Evolutionary conservation across 2,329 filamentous ascomycete species (phyloP), one percentile per base, ranked within the genome.

Genomic region (Pseudopyrenochaeta lycopersici): DNA sequence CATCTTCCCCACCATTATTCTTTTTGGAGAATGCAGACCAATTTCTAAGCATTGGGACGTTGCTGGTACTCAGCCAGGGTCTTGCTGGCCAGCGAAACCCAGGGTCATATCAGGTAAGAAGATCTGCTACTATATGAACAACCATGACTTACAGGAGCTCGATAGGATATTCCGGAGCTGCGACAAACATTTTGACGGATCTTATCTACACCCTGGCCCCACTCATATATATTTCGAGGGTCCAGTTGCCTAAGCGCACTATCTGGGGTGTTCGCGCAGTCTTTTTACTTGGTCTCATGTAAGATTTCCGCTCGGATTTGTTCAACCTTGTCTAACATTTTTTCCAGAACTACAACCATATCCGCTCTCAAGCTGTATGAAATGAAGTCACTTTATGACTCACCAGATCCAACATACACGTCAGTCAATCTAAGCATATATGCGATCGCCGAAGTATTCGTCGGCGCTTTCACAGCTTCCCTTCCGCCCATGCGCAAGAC

Each of bases 191-290:
- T 14, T 33, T 59, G 21, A 70, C 66, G 0, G 67, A 70, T 14
- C 15, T 70, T 6, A 56, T 67, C 4, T 70, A 67, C 39, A 68
- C 67, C 1, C 42, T 63, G 30, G 55, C 67, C 1, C 67, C 67
- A 1, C 49, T 70, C 1, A 41, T 68, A 1, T 70, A 70, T 20
- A 63, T 70, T 30, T 56, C 58, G 14, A 47, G 59, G 1, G 63
- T 70, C 4, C 66, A 70, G 29, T 52, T 70, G 10, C 58, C 60
- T 1, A 67, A 61, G 33, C 64, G 63, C 7, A 68, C 67, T 0
- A 59, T 63, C 11, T 67, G 64, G 66, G 67, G 67, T 32, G 67
- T 70, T 5, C 64, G 66, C 10, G 60, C 60, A 12, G 67, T 70
- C 15, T 70, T 70, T 30, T 46, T 70, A 1, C 57, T 66, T 1